Evolutionary conservation across 2,329 filamentous ascomycete genomes (phyloP), one percentile per base, ranked within the genome.

Genomic region (Cercospora beticola): DNA sequence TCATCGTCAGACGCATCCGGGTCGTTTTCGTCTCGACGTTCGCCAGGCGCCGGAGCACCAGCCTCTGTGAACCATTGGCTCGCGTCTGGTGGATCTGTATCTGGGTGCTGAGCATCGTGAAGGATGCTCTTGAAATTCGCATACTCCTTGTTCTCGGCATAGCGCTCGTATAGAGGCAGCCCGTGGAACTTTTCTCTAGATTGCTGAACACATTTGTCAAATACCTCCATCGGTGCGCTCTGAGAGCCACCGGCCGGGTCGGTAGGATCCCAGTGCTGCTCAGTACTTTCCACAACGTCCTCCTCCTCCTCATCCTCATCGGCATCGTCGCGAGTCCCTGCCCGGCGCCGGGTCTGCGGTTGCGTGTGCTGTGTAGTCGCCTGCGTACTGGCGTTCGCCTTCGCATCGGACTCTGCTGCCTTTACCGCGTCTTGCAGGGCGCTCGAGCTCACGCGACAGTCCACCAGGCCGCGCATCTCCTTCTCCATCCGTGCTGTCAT

Each of bases 1-100:
- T 94, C 91, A 21, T 91, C 89, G 65, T 90, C 89, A 16, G 85
- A 84, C 5, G 87, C 87, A 0, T 74, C 80, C 0, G 74, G 80
- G 3, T 75, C 76, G 65, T 77, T 79, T 8, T 72, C 68, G 4
- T 65, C 58, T 43, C 75, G 73, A 2, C 82, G 82, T 28, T 81
- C 75, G 10, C 82, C 82, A 18, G 81, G 80, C 2, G 79, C 76
- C 16, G 82, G 81, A 9, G 76, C 75, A 40, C 82, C 81, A 65
- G 85, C 80, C 12, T 84, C 82, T 4, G 80, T 76, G 75, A 92
- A 91, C 89, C 89, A 92, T 10, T 60, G 59, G 31, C 40, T 86
- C 86, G 62, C 18, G 12, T 83, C 85, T 9, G 85, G 78, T 62
- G 86, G 83, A 0, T 83, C 83, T 3, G 84, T 81, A n/a, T 83